Percentiles rank a stretch among this genome's conserved stretches.
Conservation (phyloP, 2,329 filamentous ascomycete species). For the Cadophora malorum region DNA sequence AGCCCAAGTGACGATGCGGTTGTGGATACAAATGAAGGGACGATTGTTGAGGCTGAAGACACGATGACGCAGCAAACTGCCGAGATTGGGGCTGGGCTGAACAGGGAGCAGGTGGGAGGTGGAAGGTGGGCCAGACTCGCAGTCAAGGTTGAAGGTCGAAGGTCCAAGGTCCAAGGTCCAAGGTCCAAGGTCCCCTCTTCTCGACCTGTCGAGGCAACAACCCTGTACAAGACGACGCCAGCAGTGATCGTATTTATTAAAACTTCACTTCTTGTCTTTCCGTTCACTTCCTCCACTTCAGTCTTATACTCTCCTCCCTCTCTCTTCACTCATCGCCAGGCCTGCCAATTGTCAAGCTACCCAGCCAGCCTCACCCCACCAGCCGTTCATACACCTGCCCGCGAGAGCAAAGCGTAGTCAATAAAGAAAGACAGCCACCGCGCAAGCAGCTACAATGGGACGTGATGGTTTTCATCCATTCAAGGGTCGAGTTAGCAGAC, state of each 20-base stretch:
- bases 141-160: too few species aligned
- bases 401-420: background rate
- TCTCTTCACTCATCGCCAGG: background rate
- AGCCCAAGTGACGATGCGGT: constrained; percentile 3
- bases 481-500: constrained; percentile 56
- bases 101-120: constrained; percentile 1
- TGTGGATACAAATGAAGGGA: background rate
- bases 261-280: background rate
- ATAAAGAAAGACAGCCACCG: constrained; percentile 7
- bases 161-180: background rate
- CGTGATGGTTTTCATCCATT: constrained; percentile 57
- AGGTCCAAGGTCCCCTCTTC: background rate
- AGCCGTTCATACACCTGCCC: background rate
- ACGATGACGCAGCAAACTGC: constrained; percentile 14
- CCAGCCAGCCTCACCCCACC: constrained; percentile 25
- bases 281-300: background rate
- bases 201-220: constrained; percentile 4
- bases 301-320: constrained; percentile 1
- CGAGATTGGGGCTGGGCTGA: constrained; percentile 11
- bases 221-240: constrained; percentile 16
- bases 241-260: background rate
- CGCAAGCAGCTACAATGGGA: constrained; percentile 36
- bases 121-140: background rate
- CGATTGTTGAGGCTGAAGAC: background rate
- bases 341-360: background rate